Evolutionary conservation across 108 stramenopile genomes (phyloP), one percentile per base, ranked within the genome.

Genomic region (Fistulifera pelliculosa): DNA sequence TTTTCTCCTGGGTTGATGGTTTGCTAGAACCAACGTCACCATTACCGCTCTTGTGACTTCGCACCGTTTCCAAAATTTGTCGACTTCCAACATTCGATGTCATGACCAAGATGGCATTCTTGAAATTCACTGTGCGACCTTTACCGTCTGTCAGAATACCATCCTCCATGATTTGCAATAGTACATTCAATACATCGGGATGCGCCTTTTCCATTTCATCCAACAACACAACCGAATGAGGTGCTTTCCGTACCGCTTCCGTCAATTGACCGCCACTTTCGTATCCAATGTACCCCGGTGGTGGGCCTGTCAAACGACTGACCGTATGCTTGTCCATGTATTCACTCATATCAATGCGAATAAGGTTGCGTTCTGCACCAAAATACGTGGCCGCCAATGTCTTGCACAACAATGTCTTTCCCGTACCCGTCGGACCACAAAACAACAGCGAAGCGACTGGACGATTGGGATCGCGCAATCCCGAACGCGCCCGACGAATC

Each of bases 171-270:
- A 99, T 73, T 63, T 97, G 94, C 26, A 97, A 74, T 58, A 97
- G 58, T 19, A 97, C 73, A 74, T 99, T 96, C 52, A 99, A 82
- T 16, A 97, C 95, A 61, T 96, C 95, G 26, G 69, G 58, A 51
- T 99, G 98, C 14, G 94, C 98, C 69, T 99, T 99, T 65, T 99
- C 98, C 54, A 98, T 72, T 65, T 98, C 97, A 56, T 98, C 97
- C 47, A 49, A 26, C 5, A 60, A 27, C 22, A 88, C 81, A n/a
- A 83, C 78, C 16, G 72, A 74, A 57, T 88, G 86, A 38, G 86
- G 86, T 16, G 75, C 68, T 35, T 83, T 64, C 16, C 93, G 71
- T 22, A 96, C 92, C 21, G 95, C 95, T 52, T 99, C 94, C 24
- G 98, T 99, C 27, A 99, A 72, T 57, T 96, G 95, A 8, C 98